phyloP scores from a whole-genome alignment of 176 grass and related monocot species.

The Oryza glaberrima region DNA sequence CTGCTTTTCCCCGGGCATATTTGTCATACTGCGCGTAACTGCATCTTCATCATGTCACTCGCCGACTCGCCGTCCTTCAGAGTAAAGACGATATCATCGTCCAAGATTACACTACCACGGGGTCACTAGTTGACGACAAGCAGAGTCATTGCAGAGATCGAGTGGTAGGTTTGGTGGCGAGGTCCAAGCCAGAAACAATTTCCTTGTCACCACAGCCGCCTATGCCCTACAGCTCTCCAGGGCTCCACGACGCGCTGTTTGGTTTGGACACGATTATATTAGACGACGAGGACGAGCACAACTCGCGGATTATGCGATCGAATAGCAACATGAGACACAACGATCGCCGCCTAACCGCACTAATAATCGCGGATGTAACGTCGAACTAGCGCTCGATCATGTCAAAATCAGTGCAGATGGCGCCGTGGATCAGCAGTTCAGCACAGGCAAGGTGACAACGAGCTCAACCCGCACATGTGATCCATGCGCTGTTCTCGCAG shows the following conservation, averaged over 20 bases:
- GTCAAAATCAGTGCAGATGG: background rate
- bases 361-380: background rate
- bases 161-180: background rate
- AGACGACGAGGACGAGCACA: background rate
- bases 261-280: background rate
- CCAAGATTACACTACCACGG: background rate
- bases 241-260: background rate
- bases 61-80: background rate
- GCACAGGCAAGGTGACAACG: background rate
- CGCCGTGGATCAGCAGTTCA: background rate
- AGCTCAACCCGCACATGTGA: constrained; percentile 7
- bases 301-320: background rate
- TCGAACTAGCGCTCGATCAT: background rate
- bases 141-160: background rate
- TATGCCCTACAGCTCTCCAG: background rate
- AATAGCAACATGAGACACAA: background rate
- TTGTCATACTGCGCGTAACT: background rate
- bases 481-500: background rate
- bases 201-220: background rate
- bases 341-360: background rate
- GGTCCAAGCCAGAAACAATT: background rate
- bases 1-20: constrained; percentile 23
- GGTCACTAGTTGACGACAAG: background rate
- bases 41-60: background rate
- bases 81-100: background rate